These are phyloP conservation scores for Fusarium pseudocircinatum DNA, from an alignment of 2,329 filamentous ascomycete genomes.

Conservation along the genomic window DNA sequence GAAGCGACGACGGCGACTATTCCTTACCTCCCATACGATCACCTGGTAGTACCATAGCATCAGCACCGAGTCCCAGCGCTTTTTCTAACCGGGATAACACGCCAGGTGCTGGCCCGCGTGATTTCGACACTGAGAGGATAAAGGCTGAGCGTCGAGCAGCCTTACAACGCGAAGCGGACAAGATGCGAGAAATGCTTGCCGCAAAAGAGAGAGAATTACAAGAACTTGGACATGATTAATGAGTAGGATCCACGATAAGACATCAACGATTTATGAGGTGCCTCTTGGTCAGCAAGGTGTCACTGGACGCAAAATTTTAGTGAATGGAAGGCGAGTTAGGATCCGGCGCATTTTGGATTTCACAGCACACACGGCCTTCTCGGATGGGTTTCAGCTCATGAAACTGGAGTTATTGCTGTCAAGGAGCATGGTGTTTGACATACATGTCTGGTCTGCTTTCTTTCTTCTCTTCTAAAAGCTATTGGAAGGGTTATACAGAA, in stretches of 20 bases:
- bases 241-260: slow-evolving; percentile 31
- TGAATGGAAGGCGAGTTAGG: slow-evolving; percentile 21
- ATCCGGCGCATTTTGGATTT: slow-evolving; percentile 44
- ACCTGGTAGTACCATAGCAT: slow-evolving; percentile 53
- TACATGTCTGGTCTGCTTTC: slow-evolving; percentile 14
- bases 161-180: slow-evolving; percentile 77
- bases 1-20: slow-evolving; percentile 53
- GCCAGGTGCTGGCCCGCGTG: slow-evolving; percentile 35
- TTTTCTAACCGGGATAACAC: slow-evolving; percentile 50
- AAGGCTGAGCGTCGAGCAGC: slow-evolving; percentile 72
- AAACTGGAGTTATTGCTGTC: slow-evolving; percentile 6
- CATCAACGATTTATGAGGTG: slow-evolving; percentile 40
- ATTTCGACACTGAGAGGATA: slow-evolving; percentile 58
- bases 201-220: slow-evolving; percentile 78
- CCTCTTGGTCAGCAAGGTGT: slow-evolving; percentile 38
- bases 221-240: slow-evolving; percentile 46
- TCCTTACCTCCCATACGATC: slow-evolving; percentile 55
- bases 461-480: slow-evolving; percentile 16
- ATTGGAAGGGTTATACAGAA: slow-evolving; percentile 28
- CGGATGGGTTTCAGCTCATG: slow-evolving; percentile 13
- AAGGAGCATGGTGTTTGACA: slow-evolving; percentile 26
- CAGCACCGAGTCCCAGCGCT: slow-evolving; percentile 53
- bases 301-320: slow-evolving; percentile 27
- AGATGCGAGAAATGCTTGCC: slow-evolving; percentile 76
- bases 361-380: slow-evolving; percentile 14